Conservation (phyloP, 164 flowering plant species). For the Annona squamosa region DNA sequence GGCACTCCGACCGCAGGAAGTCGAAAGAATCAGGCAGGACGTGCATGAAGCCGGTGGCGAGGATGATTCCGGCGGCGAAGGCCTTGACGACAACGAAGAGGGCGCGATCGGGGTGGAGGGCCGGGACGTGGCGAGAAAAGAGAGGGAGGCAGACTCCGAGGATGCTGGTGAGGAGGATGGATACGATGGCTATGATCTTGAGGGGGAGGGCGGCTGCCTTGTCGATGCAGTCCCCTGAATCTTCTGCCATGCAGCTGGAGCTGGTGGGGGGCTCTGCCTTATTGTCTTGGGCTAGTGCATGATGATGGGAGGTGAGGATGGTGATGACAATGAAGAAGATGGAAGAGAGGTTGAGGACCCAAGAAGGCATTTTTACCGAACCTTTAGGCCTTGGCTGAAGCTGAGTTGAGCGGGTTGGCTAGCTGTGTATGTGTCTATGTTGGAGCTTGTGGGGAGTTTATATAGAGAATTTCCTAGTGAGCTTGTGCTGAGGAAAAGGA, state of each 20-base stretch:
- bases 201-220: conserved; percentile 13
- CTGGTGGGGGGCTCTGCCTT: conserved; percentile 4
- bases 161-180: conserved; percentile 22
- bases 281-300: conserved; percentile 1
- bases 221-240: conserved; percentile 12
- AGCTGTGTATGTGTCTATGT: too few relatives aligned
- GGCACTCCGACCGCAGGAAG: conserved; percentile 17
- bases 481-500: too few relatives aligned
- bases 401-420: too few relatives aligned
- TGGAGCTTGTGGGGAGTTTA: too few relatives aligned
- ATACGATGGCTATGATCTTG: conserved; percentile 22
- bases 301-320: conserved; percentile 3
- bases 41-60: conserved; percentile 30
- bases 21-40: conserved; percentile 29
- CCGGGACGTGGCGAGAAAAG: conserved; percentile 11
- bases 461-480: too few relatives aligned
- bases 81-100: conserved; percentile 23
- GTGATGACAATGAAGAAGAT: conserved; percentile 5
- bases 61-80: conserved; percentile 28
- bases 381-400: too few relatives aligned
- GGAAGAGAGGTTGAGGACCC: not conserved
- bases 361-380: not conserved
- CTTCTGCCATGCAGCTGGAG: not conserved
- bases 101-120: conserved; percentile 18
- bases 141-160: conserved; percentile 26